Percentiles rank a stretch among this genome's conserved stretches.
Conservation (phyloP, 1,284 basidiomycete species). For the Peniophora sp. region DNA sequence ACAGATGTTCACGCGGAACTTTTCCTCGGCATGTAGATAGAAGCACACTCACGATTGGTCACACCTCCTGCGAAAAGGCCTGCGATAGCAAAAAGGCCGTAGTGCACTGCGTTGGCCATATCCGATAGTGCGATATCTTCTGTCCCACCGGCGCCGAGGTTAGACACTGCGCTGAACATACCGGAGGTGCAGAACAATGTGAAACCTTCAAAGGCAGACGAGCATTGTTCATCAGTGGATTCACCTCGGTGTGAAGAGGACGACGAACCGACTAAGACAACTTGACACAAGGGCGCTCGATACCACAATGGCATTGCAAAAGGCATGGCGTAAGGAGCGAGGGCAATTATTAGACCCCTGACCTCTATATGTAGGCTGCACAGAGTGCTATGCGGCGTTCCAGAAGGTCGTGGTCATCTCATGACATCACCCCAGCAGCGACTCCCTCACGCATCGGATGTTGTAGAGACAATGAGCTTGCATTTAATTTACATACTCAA, state of each 20-base stretch:
- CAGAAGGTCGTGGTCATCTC: too few relatives aligned
- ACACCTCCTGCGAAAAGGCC: conserved; percentile 41
- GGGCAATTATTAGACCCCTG: too few relatives aligned
- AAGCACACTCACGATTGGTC: conserved; percentile 30
- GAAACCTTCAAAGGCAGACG: conserved; percentile 10
- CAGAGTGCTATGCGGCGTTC: too few relatives aligned
- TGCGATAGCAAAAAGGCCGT: conserved; percentile 34
- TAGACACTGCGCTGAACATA: conserved; percentile 43
- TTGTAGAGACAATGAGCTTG: conserved; percentile 1
- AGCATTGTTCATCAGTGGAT: neutral
- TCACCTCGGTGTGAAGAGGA: neutral
- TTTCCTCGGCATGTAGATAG: neutral
- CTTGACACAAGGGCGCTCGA: neutral
- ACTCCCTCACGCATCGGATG: neutral
- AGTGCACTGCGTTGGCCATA: conserved; percentile 35
- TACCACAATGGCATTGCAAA: neutral
- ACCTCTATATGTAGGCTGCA: too few relatives aligned
- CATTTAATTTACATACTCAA: conserved; percentile 9
- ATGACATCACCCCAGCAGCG: too few relatives aligned
- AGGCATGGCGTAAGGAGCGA: too few relatives aligned
- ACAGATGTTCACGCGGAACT: too few relatives aligned
- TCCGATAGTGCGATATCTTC: conserved; percentile 34
- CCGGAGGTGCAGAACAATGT: conserved; percentile 34
- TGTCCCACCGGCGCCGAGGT: conserved; percentile 38
- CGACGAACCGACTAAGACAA: neutral